Base-by-base conservation (phyloP, 2,329 filamentous ascomycete genomes). In the Aspergillus sp. region DNA sequence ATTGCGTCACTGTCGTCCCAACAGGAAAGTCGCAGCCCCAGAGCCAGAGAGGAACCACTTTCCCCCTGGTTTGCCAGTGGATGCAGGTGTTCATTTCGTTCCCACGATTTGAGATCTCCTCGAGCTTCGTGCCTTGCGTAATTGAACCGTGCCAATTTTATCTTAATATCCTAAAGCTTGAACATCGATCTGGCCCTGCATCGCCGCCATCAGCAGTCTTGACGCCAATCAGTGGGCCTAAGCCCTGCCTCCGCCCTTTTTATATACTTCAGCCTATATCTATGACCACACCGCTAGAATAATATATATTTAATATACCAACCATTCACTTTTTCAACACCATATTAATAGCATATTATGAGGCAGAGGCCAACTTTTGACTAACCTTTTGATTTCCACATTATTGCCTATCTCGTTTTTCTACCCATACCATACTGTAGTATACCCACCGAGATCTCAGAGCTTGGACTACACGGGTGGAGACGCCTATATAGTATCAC, bases 1-100 rank as follows among this genome's bases (percentile, higher is more conserved):
- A 52, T 49, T 58, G 56, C 56, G 56, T 58, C 56, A 58, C 34
- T 52, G 26, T 17, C 7, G 47, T 45, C 47, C 52, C 34, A 58
- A 45, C 52, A 32, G 47, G 52, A 51, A 45, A 45, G 13, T 39
- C 36, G 15, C 42, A 17, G 52, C 32, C 30, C 38, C 45, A 49
- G 9, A 49, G 13, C 36, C 48, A 26, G n/a, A 3, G 26, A 36
- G n/a, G 47, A 47, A 47, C 44, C 18, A 47, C 44, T 24, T 48
- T 48, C 3, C 26, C 11, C 24, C 17, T 48, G 43, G 22, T 12
- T 30, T 30, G 9, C 43, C 24, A 30, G 43, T 30, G 43, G 15
- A 30, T 13, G 26, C 26, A 30, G 36, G 36, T 42, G 39, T 42
- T 42, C 39, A 42, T 42, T 20, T 36, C 34, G 34, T 34, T 30